Percentiles rank a stretch among this genome's conserved stretches.
Evolutionary conservation across 169 alveolate species (phyloP).

Genomic region (Plasmodium adleri): DNA sequence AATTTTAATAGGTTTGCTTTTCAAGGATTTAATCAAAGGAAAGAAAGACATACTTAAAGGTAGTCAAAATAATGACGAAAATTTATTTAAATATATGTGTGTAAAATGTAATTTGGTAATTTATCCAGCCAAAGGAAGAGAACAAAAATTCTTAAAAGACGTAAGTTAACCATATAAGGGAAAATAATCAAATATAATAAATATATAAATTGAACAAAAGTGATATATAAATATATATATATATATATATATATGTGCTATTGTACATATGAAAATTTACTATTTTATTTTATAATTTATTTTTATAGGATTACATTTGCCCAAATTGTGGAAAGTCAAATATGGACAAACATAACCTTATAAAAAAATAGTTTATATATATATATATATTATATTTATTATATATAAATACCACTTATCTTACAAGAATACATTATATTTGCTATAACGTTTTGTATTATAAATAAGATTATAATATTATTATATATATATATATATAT

Average conservation of each 20-base stretch:
- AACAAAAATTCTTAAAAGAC: constrained; percentile 81
- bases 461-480: no score
- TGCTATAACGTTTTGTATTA: no score
- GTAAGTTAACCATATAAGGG: constrained; percentile 42
- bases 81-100: constrained; percentile 78
- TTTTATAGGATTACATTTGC: constrained; percentile 37
- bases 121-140: constrained; percentile 86
- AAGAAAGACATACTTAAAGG: not conserved
- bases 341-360: constrained; percentile 34
- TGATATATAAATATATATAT: not conserved
- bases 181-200: not conserved
- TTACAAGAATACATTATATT: no score
- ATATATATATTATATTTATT: no score
- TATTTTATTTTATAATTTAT: not conserved
- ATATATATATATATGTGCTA: no score
- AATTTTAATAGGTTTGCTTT: constrained; percentile 7
- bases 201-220: not conserved
- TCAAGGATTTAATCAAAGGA: constrained; percentile 5
- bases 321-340: constrained; percentile 66
- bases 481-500: no score
- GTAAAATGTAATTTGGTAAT: constrained; percentile 83
- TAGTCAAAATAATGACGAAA: not conserved
- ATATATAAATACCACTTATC: no score
- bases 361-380: constrained; percentile 13
- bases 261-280: no score